phyloP scores from a whole-genome alignment of 805 yeast genomes.

The Metschnikowia aberdeeniae region DNA sequence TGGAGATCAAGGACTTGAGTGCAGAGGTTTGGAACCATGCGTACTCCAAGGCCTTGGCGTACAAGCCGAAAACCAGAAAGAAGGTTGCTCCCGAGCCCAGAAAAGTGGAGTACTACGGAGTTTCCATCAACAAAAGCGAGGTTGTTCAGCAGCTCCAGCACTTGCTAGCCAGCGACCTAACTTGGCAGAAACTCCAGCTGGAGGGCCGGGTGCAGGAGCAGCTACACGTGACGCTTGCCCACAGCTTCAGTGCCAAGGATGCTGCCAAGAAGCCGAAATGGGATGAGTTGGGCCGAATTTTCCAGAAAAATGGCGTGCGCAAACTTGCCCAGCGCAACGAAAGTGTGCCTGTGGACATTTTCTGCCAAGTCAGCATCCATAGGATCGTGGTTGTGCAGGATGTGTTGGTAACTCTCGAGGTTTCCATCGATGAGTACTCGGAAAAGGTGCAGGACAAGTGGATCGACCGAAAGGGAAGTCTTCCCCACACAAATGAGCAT shows the following conservation, averaged over 20 bases:
- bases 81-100: conserved; percentile 23
- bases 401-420: conserved; percentile 48
- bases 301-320: conserved; percentile 13
- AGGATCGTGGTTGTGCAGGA: conserved; percentile 46
- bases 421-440: conserved; percentile 6
- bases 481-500: conserved; percentile 34
- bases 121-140: background rate
- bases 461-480: conserved; percentile 10
- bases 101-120: conserved; percentile 14
- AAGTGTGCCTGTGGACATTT: conserved; percentile 11
- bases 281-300: conserved; percentile 12
- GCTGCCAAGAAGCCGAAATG: conserved; percentile 1
- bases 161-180: conserved; percentile 6
- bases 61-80: conserved; percentile 47
- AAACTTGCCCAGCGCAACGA: conserved; percentile 27
- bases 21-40: conserved; percentile 43
- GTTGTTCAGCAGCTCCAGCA: conserved; percentile 13
- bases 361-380: conserved; percentile 39
- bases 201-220: conserved; percentile 42
- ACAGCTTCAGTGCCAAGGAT: conserved; percentile 24
- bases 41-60: conserved; percentile 48
- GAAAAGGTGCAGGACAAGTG: conserved; percentile 1
- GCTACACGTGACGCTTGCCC: conserved; percentile 70
- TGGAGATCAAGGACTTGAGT: conserved; percentile 13
- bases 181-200: conserved; percentile 25